phyloP scores from a whole-genome alignment of 2,329 filamentous ascomycete genomes.

The Xylariales sp. region DNA sequence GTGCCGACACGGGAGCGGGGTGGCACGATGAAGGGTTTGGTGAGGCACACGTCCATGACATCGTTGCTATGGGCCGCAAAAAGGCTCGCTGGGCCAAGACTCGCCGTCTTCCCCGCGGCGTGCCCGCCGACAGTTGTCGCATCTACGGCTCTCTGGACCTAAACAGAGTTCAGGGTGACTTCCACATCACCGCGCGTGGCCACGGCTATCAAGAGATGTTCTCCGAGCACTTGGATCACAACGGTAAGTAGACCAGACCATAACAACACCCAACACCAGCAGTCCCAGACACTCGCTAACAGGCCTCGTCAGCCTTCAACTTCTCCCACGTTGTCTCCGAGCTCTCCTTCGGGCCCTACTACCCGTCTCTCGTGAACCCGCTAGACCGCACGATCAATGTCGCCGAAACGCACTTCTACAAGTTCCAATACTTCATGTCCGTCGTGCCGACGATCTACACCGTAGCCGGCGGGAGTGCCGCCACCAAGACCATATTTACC shows the following conservation, averaged over 20 bases:
- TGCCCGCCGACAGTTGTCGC: constrained; percentile 77
- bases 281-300: constrained; percentile 38
- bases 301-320: constrained; percentile 78
- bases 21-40: constrained; percentile 75
- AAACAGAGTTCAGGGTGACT: constrained; percentile 98
- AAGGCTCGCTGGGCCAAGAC: constrained; percentile 80
- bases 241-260: constrained; percentile 63
- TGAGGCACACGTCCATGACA: constrained; percentile 92
- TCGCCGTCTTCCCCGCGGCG: constrained; percentile 68
- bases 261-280: neutral
- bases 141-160: constrained; percentile 90
- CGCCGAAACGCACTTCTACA: constrained; percentile 84
- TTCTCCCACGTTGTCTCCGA: constrained; percentile 98
- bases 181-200: constrained; percentile 94
- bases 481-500: constrained; percentile 77
- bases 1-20: constrained; percentile 66
- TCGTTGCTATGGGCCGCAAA: constrained; percentile 75
- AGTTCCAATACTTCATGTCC: constrained; percentile 97
- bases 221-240: constrained; percentile 79
- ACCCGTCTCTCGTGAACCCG: constrained; percentile 91
- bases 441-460: constrained; percentile 95
- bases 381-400: constrained; percentile 89
- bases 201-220: constrained; percentile 90
- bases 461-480: constrained; percentile 59
- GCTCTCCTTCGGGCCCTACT: constrained; percentile 96